Conservation (phyloP, 1,284 basidiomycete genomes). For the Cystobasidium slooffiae region DNA sequence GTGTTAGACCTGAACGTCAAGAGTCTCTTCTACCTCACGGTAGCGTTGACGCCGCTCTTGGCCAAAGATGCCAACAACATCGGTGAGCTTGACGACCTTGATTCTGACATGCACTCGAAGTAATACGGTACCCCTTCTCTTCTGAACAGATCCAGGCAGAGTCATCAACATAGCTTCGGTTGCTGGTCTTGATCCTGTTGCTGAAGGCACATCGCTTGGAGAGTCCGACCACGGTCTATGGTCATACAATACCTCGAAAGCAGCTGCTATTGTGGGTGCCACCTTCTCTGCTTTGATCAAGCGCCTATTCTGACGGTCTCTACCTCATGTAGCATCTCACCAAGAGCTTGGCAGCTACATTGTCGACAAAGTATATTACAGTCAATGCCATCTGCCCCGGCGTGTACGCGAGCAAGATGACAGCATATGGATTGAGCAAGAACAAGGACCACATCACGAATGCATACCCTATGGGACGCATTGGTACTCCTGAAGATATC, state of each 20-base stretch:
- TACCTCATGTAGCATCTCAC: constrained; percentile 66
- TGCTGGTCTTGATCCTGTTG: constrained; percentile 65
- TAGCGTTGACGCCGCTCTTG: constrained; percentile 66
- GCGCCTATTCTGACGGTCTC: not conserved
- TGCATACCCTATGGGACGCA: constrained; percentile 50
- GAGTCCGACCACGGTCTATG: constrained; percentile 71
- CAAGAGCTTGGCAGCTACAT: constrained; percentile 70
- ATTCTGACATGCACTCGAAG: too few relatives aligned
- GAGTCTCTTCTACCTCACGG: constrained; percentile 71
- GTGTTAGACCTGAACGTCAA: constrained; percentile 69
- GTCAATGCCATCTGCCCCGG: constrained; percentile 86
- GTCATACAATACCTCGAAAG: constrained; percentile 54
- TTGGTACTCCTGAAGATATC: constrained; percentile 59
- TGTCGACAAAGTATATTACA: constrained; percentile 69
- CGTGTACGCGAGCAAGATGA: constrained; percentile 88
- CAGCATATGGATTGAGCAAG: constrained; percentile 71
- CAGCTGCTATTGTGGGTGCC: constrained; percentile 39
- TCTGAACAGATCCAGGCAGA: constrained; percentile 65
- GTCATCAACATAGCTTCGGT: constrained; percentile 82
- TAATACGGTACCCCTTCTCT: not conserved
- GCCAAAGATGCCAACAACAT: constrained; percentile 68
- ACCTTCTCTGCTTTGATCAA: not conserved
- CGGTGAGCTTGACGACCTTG: constrained; percentile 21
- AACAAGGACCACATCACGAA: constrained; percentile 61
- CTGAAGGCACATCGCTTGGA: constrained; percentile 62